A percentile compares a stretch with the other conserved stretches of the same genome.
Conservation (phyloP, 2,329 filamentous ascomycete genomes). For the Xylaria hypoxylon region DNA sequence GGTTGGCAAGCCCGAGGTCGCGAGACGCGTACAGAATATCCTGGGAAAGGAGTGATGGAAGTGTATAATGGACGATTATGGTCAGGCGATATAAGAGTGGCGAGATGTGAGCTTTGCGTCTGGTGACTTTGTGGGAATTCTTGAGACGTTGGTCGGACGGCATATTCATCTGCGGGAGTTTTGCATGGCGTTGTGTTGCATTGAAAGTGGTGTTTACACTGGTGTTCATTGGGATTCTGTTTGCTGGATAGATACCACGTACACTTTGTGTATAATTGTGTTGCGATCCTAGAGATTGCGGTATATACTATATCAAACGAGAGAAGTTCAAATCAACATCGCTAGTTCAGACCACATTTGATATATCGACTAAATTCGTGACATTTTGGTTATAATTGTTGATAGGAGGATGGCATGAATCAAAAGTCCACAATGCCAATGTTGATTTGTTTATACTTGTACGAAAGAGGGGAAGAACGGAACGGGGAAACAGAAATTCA, state of each 20-base stretch:
- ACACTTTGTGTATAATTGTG: constrained; percentile 16
- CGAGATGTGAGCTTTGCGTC: background rate
- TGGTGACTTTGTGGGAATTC: background rate
- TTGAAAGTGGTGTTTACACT: constrained; percentile 9
- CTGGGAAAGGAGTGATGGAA: constrained; percentile 36
- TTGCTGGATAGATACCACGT: constrained; percentile 38
- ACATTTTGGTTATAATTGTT: background rate
- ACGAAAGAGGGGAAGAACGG: background rate
- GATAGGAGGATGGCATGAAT: background rate
- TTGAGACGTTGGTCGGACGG: background rate
- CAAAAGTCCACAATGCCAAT: background rate
- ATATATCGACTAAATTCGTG: too few relatives aligned
- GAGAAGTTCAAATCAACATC: constrained; percentile 10
- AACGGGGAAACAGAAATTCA: background rate
- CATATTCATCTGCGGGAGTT: background rate
- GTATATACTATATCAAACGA: constrained; percentile 14
- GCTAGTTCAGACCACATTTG: background rate
- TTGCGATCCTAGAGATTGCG: constrained; percentile 25
- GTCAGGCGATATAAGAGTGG: background rate
- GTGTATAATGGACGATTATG: background rate
- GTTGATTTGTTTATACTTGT: background rate
- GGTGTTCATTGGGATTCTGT: constrained; percentile 15
- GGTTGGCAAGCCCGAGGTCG: constrained; percentile 52
- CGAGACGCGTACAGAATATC: constrained; percentile 46
- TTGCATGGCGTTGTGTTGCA: constrained; percentile 21